These are phyloP conservation scores for Phlebopus sp. DNA, from an alignment of 1,284 basidiomycete species.

Conservation along the genomic window DNA sequence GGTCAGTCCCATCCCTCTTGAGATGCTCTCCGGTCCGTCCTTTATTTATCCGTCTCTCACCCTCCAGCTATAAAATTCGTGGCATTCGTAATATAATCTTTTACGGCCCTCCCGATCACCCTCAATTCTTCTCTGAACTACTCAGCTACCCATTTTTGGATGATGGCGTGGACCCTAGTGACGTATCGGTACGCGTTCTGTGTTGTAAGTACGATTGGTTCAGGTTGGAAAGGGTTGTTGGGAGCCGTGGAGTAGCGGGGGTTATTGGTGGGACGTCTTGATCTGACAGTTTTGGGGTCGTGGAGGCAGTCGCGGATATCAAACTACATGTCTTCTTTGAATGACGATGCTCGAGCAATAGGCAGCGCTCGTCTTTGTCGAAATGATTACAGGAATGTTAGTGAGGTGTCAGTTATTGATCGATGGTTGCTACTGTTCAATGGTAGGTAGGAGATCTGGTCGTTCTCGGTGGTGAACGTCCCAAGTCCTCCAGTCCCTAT, in stretches of 20 bases:
- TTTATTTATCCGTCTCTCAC: not conserved
- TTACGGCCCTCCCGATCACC: slow-evolving; percentile 88
- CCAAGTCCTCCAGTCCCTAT: too few species aligned
- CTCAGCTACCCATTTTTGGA: slow-evolving; percentile 85
- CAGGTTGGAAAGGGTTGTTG: slow-evolving; percentile 73
- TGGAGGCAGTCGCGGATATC: too few species aligned
- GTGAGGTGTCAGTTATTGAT: too few species aligned
- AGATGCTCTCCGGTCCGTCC: slow-evolving; percentile 4
- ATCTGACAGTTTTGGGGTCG: too few species aligned
- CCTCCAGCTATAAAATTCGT: slow-evolving; percentile 78
- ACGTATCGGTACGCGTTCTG: slow-evolving; percentile 74
- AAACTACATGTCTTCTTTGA: too few species aligned
- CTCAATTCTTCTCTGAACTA: slow-evolving; percentile 89
- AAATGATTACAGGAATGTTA: too few species aligned
- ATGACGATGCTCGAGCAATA: too few species aligned
- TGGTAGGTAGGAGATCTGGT: too few species aligned
- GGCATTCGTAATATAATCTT: slow-evolving; percentile 92
- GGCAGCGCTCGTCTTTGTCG: too few species aligned
- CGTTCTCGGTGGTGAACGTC: too few species aligned
- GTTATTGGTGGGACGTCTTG: slow-evolving; percentile 10
- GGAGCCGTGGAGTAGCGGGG: slow-evolving; percentile 22
- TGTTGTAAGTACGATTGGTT: slow-evolving; percentile 91
- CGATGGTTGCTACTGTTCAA: too few species aligned
- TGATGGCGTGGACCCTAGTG: slow-evolving; percentile 72
- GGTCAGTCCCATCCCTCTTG: slow-evolving; percentile 40